phyloP scores from a whole-genome alignment of 257 asterid genomes.

The Forsythia viridissima region DNA sequence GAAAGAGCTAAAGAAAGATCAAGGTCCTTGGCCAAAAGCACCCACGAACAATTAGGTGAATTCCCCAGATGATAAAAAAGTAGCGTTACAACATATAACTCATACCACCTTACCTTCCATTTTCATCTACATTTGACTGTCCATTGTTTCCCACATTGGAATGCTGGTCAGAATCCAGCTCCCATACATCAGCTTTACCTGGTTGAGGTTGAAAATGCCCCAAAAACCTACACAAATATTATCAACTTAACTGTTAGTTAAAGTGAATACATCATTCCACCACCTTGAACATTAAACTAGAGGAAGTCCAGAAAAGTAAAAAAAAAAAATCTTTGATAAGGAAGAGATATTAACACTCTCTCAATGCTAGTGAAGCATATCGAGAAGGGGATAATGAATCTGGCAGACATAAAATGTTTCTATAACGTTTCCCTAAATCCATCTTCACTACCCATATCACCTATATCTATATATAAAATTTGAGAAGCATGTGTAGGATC shows the following conservation, averaged over 20 bases:
- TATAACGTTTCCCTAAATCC: neutral
- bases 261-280: conserved; percentile 15
- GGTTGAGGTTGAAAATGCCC: conserved; percentile 87
- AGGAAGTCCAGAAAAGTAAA: conserved; percentile 17
- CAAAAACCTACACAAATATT: conserved; percentile 68
- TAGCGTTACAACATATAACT: conserved; percentile 19
- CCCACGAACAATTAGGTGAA: neutral
- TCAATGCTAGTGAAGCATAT: conserved; percentile 5
- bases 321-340: neutral
- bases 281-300: conserved; percentile 9
- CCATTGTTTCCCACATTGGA: conserved; percentile 58
- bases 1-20: neutral
- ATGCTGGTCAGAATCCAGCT: conserved; percentile 71
- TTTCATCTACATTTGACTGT: conserved; percentile 43
- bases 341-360: conserved; percentile 8
- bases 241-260: conserved; percentile 19
- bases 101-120: conserved; percentile 56
- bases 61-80: neutral
- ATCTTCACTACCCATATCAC: conserved; percentile 21
- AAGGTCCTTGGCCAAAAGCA: neutral
- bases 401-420: neutral
- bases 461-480: neutral
- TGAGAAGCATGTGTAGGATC: conserved; percentile 9
- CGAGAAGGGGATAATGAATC: conserved; percentile 9
- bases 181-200: conserved; percentile 88